phyloP scores from a whole-genome alignment of 2,329 filamentous ascomycete species.

The Aureobasidium lini region DNA sequence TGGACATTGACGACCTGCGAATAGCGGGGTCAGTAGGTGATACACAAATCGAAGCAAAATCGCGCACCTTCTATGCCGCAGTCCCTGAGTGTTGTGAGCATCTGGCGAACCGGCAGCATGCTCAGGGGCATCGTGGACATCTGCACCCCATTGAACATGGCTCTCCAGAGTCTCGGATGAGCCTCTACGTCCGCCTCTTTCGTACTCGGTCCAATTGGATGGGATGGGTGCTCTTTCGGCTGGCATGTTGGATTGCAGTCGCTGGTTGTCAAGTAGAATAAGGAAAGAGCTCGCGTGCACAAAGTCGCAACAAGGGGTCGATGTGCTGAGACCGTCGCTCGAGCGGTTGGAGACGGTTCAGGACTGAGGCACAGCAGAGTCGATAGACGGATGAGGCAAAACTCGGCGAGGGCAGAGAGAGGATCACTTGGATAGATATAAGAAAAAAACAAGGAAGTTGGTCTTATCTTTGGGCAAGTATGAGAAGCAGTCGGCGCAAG shows the following conservation, averaged over 20 bases:
- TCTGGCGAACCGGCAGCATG: constrained; percentile 13
- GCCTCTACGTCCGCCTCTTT: constrained; percentile 32
- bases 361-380: not conserved
- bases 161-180: constrained; percentile 27
- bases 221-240: constrained; percentile 26
- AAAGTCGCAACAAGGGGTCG: not conserved
- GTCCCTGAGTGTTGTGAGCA: not conserved
- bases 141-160: constrained; percentile 12
- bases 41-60: not conserved
- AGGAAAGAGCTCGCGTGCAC: constrained; percentile 3
- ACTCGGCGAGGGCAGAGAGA: not conserved
- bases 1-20: constrained; percentile 39
- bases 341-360: not conserved
- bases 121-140: constrained; percentile 12
- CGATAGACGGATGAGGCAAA: not conserved
- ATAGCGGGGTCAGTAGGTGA: not conserved
- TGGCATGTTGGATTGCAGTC: not conserved
- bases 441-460: not conserved
- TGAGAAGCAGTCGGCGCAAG: not conserved
- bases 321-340: not conserved
- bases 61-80: constrained; percentile 28
- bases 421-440: constrained; percentile 4
- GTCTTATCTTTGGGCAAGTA: constrained; percentile 2
- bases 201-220: constrained; percentile 40
- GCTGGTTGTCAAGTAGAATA: not conserved